Evolutionary conservation across 2,329 filamentous ascomycete genomes (phyloP).

Genomic region (Diplodia corticola): DNA sequence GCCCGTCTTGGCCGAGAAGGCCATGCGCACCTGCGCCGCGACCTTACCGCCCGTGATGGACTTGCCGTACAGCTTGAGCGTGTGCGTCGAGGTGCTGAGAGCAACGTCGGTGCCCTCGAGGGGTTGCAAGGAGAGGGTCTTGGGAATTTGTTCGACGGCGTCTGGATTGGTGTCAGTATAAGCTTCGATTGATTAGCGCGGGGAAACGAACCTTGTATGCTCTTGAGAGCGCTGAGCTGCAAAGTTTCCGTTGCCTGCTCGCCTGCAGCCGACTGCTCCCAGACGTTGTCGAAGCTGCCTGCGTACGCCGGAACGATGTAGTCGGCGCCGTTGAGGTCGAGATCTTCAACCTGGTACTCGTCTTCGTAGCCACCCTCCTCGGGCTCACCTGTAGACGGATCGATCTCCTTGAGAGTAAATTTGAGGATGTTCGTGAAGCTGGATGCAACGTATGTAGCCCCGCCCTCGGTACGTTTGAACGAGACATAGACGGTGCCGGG

Average conservation of each 20-base stretch:
- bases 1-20: constrained; percentile 85
- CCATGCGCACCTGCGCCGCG: constrained; percentile 86
- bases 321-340: constrained; percentile 74
- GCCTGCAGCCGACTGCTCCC: constrained; percentile 88
- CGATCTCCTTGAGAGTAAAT: constrained; percentile 97
- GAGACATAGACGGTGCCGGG: constrained; percentile 94
- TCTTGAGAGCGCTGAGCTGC: constrained; percentile 84
- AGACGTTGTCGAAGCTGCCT: constrained; percentile 91
- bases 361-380: constrained; percentile 90
- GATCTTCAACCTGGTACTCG: constrained; percentile 67
- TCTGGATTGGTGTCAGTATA: constrained; percentile 53
- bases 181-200: not conserved
- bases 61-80: constrained; percentile 94
- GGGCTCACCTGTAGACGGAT: constrained; percentile 87
- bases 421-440: constrained; percentile 91
- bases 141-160: constrained; percentile 86
- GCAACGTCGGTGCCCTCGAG: constrained; percentile 92
- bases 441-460: constrained; percentile 72
- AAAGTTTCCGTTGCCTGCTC: constrained; percentile 91
- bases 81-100: constrained; percentile 84
- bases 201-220: constrained; percentile 74
- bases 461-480: constrained; percentile 80
- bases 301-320: constrained; percentile 93
- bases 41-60: constrained; percentile 88
- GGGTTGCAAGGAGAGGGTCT: constrained; percentile 85